Conservation (phyloP, 2,329 filamentous ascomycete genomes). For the Dryadomyces quercus-mongolicae region DNA sequence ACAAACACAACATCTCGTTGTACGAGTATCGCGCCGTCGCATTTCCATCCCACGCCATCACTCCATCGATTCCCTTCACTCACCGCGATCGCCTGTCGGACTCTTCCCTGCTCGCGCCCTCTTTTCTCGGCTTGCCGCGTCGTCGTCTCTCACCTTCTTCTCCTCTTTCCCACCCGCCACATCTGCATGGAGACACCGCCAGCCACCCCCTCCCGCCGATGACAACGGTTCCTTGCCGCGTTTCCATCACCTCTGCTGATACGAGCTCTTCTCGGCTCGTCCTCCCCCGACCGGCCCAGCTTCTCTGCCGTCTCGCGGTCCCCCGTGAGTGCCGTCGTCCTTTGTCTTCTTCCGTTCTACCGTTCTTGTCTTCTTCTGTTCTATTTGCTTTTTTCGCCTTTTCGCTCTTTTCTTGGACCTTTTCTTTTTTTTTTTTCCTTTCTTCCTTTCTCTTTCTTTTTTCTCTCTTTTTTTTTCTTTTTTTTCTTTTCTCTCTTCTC, state of each 20-base stretch:
- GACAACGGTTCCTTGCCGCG: constrained; percentile 1
- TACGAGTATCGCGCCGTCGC: constrained; percentile 2
- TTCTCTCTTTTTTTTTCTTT: neutral
- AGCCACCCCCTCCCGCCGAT: neutral
- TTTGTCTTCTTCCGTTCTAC: neutral
- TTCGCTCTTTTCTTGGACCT: neutral
- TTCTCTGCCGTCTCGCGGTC: no score
- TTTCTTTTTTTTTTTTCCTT: neutral
- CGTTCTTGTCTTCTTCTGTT: neutral
- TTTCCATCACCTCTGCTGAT: neutral
- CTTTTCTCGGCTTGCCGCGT: neutral
- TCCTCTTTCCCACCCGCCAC: neutral
- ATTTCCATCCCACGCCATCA: constrained; percentile 5
- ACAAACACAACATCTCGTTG: no score
- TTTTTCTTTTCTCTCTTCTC: neutral
- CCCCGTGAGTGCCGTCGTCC: neutral
- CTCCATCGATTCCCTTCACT: neutral
- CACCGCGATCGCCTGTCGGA: neutral
- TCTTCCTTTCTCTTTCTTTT: neutral
- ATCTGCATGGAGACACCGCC: neutral
- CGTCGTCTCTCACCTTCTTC: neutral
- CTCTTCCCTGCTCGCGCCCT: neutral
- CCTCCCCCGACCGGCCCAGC: no score
- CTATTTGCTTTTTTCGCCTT: no score
- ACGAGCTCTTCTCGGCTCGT: no score